Base-by-base conservation (phyloP, 441 rosid species). In the Pelargonium fulgidum region DNA sequence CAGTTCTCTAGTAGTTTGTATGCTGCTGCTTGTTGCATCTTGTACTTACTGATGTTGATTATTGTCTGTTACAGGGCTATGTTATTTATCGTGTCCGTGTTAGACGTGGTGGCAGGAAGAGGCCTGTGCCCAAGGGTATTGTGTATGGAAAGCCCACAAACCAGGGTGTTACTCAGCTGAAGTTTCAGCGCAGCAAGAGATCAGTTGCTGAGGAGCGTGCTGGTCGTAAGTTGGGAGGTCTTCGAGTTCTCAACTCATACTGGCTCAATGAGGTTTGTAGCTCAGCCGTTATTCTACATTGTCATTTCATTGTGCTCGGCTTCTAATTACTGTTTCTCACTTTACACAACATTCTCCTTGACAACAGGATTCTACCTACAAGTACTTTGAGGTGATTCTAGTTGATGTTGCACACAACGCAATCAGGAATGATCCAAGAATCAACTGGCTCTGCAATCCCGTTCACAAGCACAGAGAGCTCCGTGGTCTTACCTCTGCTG, bases 201-300 rank as follows among this genome's bases (percentile, higher is more conserved):
- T 90, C 96, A 22, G 97, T 94, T 54, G 98, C 99, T 0, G 99
- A 94, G 86, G 97, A 94, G 84, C 96, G 99, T 70, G 98, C 99
- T 77, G 98, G 99, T 13, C 80, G 98, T 65, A 92, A 86, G 70
- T 79, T 92, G 85, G 98, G 96, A 41, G 98, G 96, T 61, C 98
- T 94, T 4, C 81, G 88, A 72, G 97, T 92, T 65, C 85, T 94
- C 41, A 94, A 92, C 78, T 94, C 99, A 1, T 94, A 92, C 85
- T 94, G 97, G 99, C 74, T 92, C 70, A 94, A 94, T 72, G 97
- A 92, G 98, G 96, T 87, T 20, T 63, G 73, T 24, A 17, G 7
- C 19, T 19, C 14, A 50, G 7, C 1, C 0, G 1, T 13, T 16
- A 48, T 2, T 16, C 3, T 13, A 11, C 56, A 3, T 12, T n/a